phyloP scores from a whole-genome alignment of 1,139 yeast genomes.

The Kodamaea fungicola region DNA sequence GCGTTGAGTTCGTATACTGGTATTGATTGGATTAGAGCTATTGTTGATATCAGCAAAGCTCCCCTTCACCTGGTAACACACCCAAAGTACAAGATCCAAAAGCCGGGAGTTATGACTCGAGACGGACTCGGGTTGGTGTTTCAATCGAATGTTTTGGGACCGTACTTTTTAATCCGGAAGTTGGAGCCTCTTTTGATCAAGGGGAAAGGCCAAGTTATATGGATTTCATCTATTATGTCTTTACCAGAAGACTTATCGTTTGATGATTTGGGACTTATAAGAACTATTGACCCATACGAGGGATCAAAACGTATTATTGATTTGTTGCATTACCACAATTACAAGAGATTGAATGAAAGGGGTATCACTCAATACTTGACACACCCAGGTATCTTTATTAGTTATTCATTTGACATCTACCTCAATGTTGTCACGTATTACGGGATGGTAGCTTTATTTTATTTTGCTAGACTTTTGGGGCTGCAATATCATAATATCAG shows the following conservation, averaged over 20 bases:
- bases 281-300: slow-evolving; percentile 72
- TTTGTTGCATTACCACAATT: slow-evolving; percentile 72
- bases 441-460: slow-evolving; percentile 82
- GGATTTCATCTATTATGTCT: slow-evolving; percentile 85
- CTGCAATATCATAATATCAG: slow-evolving; percentile 85
- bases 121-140: slow-evolving; percentile 83
- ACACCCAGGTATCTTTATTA: slow-evolving; percentile 93
- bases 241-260: slow-evolving; percentile 66
- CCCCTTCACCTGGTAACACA: slow-evolving; percentile 83
- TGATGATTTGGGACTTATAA: slow-evolving; percentile 69
- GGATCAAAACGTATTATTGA: slow-evolving; percentile 90
- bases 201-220: slow-evolving; percentile 66
- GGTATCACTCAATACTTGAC: slow-evolving; percentile 72
- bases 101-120: slow-evolving; percentile 64
- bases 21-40: slow-evolving; percentile 79
- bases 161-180: slow-evolving; percentile 74
- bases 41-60: slow-evolving; percentile 54
- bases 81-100: slow-evolving; percentile 80
- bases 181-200: slow-evolving; percentile 48
- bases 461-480: slow-evolving; percentile 78
- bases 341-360: slow-evolving; percentile 39
- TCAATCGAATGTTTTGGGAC: slow-evolving; percentile 95
- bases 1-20: slow-evolving; percentile 88
- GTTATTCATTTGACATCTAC: slow-evolving; percentile 73
- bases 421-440: slow-evolving; percentile 75